These are phyloP conservation scores for Rhizopus arrhizus DNA, from an alignment of 371 early-diverging fungal species.

Conservation along the genomic window DNA sequence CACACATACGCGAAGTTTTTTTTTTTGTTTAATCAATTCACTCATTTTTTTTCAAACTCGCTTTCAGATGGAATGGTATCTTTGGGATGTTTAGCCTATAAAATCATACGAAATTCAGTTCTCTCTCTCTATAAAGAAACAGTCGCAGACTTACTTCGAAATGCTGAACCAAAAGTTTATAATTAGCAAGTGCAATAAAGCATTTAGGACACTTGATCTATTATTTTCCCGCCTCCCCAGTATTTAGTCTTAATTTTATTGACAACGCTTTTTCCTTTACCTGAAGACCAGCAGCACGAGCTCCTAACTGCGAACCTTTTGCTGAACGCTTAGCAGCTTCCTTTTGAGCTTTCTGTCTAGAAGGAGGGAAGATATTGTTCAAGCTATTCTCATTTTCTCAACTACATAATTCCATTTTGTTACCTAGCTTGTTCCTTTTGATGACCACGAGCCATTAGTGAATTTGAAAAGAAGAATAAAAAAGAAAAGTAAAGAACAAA, in stretches of 20 bases:
- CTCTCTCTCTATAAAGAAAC: neutral
- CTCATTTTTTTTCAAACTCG: slow-evolving; percentile 21
- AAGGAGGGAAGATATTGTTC: neutral
- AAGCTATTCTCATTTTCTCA: neutral
- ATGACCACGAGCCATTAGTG: slow-evolving; percentile 56
- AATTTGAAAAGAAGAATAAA: slow-evolving; percentile 9
- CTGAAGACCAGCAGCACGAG: slow-evolving; percentile 65
- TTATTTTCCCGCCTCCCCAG: too few species aligned
- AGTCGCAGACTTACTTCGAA: slow-evolving; percentile 51
- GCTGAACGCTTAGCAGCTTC: slow-evolving; percentile 50
- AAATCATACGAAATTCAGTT: neutral
- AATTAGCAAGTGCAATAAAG: slow-evolving; percentile 49
- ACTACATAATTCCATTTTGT: neutral
- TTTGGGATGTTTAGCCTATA: slow-evolving; percentile 65
- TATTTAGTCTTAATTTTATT: neutral
- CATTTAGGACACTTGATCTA: slow-evolving; percentile 52
- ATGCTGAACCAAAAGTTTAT: slow-evolving; percentile 62
- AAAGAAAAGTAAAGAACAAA: slow-evolving; percentile 13
- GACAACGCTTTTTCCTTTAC: slow-evolving; percentile 20
- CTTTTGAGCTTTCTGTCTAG: slow-evolving; percentile 62
- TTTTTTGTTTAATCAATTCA: neutral
- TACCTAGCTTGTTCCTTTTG: slow-evolving; percentile 66
- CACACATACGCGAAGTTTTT: too few species aligned
- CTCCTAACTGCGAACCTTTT: slow-evolving; percentile 55
- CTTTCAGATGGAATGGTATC: slow-evolving; percentile 52